Base-by-base conservation (phyloP, 305 asterid species). In the Fraxinus platypoda region DNA sequence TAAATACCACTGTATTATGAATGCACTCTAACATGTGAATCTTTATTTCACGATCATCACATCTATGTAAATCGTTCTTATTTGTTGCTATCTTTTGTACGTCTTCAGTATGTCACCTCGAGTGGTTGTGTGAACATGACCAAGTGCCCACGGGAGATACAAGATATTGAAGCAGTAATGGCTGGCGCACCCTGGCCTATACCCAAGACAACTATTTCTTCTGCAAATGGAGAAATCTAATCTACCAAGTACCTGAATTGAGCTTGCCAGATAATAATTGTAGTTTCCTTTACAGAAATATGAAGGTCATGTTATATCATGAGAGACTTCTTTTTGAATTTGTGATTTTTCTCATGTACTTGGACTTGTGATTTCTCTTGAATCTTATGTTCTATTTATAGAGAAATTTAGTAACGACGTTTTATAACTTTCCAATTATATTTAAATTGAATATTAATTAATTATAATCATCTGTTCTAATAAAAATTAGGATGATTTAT, bases 131-230 rank as follows among this genome's bases (percentile, higher is more conserved):
- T 90, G 85, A 95, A 95, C 90, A 90, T 95, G 99, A 92, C 91
- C 76, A 95, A 93, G 84, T 87, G 91, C 76, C 98, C 99, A 2
- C 92, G 98, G 66, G 91, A 90, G 91, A 89, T 93, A 79, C 80
- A 87, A 81, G 98, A 95, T 70, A 94, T 95, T 8, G 99, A 95
- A 87, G 95, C 97, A 68, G 98, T 95, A 71, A 95, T 94, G 98
- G 97, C 90, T 8, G 99, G 99, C 52, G 94, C 89, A 34, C 92
- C 66, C 25, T 54, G 66, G 66, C 66, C 92, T 13, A 91, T 94
- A 62, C 79, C 85, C 62, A 83, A 64, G 83, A 81, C 88, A 7
- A 64, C 74, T 76, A 5, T 77, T 68, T 76, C 83, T 68, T 73
- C 74, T 59, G 84, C 76, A 66, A 83, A 75, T 81, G 88, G 88